Conservation (phyloP, 192 early-diverging fungal genomes). For the Jimgerdemannia lactiflua region DNA sequence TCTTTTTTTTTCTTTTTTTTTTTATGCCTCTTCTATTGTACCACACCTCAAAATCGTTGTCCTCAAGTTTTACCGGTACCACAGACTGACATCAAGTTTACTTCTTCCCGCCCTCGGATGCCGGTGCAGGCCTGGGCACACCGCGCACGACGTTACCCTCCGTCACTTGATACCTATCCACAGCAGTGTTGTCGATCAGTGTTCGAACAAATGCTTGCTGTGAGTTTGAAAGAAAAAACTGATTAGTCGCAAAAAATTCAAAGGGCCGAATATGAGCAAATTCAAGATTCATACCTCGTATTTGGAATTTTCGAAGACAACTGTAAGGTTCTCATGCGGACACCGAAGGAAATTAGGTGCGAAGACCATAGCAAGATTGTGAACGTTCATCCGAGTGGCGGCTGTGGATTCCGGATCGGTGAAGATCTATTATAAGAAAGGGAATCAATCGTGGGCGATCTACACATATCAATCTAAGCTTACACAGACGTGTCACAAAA, state of each 20-base stretch:
- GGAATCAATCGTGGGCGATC: too few species aligned
- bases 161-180: neutral
- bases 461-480: too few species aligned
- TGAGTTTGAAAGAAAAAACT: neutral
- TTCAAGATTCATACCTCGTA: slow-evolving; percentile 24
- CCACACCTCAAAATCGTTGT: neutral
- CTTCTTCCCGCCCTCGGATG: neutral
- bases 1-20: slow-evolving; percentile 5
- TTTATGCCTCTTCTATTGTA: neutral
- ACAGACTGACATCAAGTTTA: neutral
- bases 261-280: slow-evolving; percentile 25
- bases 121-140: neutral
- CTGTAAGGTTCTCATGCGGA: slow-evolving; percentile 65
- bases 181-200: neutral
- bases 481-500: neutral
- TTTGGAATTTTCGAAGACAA: slow-evolving; percentile 52
- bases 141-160: neutral
- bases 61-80: neutral
- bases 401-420: slow-evolving; percentile 67
- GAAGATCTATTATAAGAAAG: slow-evolving; percentile 50
- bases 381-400: slow-evolving; percentile 86
- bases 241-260: slow-evolving; percentile 5
- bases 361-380: slow-evolving; percentile 95
- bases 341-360: slow-evolving; percentile 92
- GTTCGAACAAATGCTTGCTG: neutral